phyloP scores from a whole-genome alignment of 2,329 filamentous ascomycete species.

The Fusarium pilosicola region DNA sequence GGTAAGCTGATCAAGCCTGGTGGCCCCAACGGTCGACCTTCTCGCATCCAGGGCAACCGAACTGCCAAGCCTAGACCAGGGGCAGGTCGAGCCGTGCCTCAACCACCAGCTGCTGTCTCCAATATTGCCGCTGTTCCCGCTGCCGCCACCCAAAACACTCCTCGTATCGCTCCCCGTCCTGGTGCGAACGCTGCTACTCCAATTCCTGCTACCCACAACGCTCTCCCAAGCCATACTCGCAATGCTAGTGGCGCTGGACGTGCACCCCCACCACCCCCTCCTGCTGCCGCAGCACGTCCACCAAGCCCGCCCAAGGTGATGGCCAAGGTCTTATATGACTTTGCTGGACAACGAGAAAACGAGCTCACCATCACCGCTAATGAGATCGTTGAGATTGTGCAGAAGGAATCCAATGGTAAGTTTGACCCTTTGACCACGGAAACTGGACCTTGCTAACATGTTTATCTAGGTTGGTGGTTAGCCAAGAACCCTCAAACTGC shows the following conservation, averaged over 20 bases:
- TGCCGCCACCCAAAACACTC: slow-evolving; percentile 38
- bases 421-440: background rate
- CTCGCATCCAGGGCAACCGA: slow-evolving; percentile 69
- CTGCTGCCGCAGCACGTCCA: slow-evolving; percentile 62
- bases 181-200: slow-evolving; percentile 6
- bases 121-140: slow-evolving; percentile 42
- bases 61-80: slow-evolving; percentile 57
- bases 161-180: slow-evolving; percentile 16
- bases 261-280: slow-evolving; percentile 73
- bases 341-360: slow-evolving; percentile 83
- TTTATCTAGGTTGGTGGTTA: slow-evolving; percentile 86
- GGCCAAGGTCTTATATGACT: slow-evolving; percentile 93
- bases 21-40: slow-evolving; percentile 83
- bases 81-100: slow-evolving; percentile 49
- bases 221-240: slow-evolving; percentile 62
- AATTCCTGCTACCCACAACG: slow-evolving; percentile 36
- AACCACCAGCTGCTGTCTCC: slow-evolving; percentile 47
- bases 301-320: slow-evolving; percentile 71
- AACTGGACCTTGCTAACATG: slow-evolving; percentile 46
- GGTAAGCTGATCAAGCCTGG: slow-evolving; percentile 93
- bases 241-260: slow-evolving; percentile 63
- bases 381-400: slow-evolving; percentile 87
- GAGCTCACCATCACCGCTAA: slow-evolving; percentile 84
- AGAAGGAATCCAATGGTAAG: slow-evolving; percentile 95
- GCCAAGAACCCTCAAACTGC: slow-evolving; percentile 69